These are phyloP conservation scores for Suillus placidus DNA, from an alignment of 768 basidiomycete genomes.

Conservation along the genomic window DNA sequence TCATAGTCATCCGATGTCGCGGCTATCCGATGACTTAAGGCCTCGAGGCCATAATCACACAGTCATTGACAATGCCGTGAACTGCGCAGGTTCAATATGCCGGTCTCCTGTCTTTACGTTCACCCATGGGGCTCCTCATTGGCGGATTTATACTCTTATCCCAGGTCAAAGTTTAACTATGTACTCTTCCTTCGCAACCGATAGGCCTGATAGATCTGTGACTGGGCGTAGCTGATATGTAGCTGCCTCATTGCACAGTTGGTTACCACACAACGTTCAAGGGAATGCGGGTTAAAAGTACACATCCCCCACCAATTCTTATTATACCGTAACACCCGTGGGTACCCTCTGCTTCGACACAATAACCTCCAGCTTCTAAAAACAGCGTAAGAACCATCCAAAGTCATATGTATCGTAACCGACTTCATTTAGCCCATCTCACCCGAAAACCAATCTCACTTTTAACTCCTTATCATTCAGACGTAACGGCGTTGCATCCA, in stretches of 20 bases:
- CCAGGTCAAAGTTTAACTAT: neutral
- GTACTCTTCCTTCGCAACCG: neutral
- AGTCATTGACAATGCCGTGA: neutral
- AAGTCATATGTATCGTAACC: neutral
- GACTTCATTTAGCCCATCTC: slow-evolving; percentile 8
- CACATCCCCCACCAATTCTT: neutral
- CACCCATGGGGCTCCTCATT: too few relatives aligned
- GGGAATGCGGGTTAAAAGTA: neutral
- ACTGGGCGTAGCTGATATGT: neutral
- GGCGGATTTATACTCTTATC: too few relatives aligned
- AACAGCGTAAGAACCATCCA: neutral
- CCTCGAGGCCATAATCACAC: slow-evolving; percentile 12
- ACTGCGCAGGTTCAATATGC: neutral
- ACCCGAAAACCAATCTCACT: slow-evolving; percentile 4
- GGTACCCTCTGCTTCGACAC: slow-evolving; percentile 8
- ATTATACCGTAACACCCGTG: slow-evolving; percentile 11
- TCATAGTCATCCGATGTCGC: slow-evolving; percentile 6
- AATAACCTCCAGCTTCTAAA: slow-evolving; percentile 9
- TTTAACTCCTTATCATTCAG: slow-evolving; percentile 13
- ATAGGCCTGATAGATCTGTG: neutral
- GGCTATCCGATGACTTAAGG: neutral
- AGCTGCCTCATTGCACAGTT: slow-evolving; percentile 1
- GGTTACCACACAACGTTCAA: neutral
- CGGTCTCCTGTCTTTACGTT: too few relatives aligned
- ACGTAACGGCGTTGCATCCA: slow-evolving; percentile 9